Evolutionary conservation across 805 yeast genomes (phyloP), one percentile per base, ranked within the genome.

Genomic region (Pichia phayaonensis): DNA sequence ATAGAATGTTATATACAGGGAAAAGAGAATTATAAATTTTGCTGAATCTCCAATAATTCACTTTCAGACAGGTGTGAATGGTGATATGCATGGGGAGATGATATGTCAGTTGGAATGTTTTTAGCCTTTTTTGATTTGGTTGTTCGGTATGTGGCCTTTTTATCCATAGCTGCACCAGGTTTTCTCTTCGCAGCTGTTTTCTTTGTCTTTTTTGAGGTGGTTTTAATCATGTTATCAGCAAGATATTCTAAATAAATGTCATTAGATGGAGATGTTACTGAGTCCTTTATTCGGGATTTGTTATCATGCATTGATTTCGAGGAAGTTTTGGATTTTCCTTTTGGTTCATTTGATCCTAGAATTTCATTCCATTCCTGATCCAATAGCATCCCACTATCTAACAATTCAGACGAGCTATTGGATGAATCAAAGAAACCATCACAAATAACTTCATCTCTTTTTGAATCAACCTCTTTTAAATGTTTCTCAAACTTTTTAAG

Each of bases 331-430:
- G 20, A 18, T 10, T 34, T 26, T 16, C 15, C 8, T 22, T 44
- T 27, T 22, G 27, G 8, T 24, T 46, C 38, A 15, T 27, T 22
- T 21, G 31, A n/a, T 34, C 45, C 38, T 8, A 16, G 21, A 2
- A 24, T 21, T 12, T 18, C 44, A 22, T 44, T 42, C 20, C 47
- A 44, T 8, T 51, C 48, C 13, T 50, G 56, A 18, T 50, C 55
- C 2, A 59, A 24, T 1, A 44, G 45, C 24, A 47, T 26, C 10
- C 52, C 52, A 13, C 53, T 54, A 40, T 61, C 66, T 23, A 51
- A 45, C 49, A 60, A 52, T 8, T 60, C 66, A 26, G 57, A 47
- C 18, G 55, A 48, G 20, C 50, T 44, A 23, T 52, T 40, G 12
- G 44, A 47, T 43, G 31, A 20, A n/a, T 50, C 51, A 34, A 55